Percentiles rank a stretch among this genome's conserved stretches.
phyloP scores from a whole-genome alignment of 2,329 filamentous ascomycete species.

The Colletotrichum limetticola region DNA sequence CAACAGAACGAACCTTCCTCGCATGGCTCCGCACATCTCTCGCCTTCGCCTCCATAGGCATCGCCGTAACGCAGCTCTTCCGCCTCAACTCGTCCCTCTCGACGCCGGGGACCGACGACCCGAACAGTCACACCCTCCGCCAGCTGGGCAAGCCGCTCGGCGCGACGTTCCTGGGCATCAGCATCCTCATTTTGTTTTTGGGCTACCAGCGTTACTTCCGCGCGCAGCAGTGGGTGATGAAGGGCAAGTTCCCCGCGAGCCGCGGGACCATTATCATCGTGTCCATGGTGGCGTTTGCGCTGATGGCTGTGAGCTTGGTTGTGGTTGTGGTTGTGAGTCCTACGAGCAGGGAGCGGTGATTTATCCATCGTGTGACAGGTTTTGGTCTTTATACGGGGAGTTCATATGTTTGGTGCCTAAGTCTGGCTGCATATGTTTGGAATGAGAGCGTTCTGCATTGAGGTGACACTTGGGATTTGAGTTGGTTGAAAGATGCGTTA shows the following conservation, averaged over 20 bases:
- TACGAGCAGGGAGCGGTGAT: constrained; percentile 39
- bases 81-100: constrained; percentile 77
- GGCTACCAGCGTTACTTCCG: constrained; percentile 85
- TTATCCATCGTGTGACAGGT: background rate
- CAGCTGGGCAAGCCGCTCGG: constrained; percentile 79
- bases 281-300: constrained; percentile 69
- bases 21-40: constrained; percentile 87
- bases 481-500: background rate
- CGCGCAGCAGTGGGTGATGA: constrained; percentile 81
- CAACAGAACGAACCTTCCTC: constrained; percentile 81
- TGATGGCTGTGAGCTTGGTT: constrained; percentile 70
- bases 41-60: constrained; percentile 83
- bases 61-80: constrained; percentile 87
- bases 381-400: no score
- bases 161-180: constrained; percentile 79
- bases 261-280: constrained; percentile 80
- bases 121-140: constrained; percentile 59
- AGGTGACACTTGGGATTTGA: background rate
- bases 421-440: no score
- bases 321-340: constrained; percentile 67
- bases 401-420: no score
- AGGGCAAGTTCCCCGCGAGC: constrained; percentile 83
- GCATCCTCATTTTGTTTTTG: constrained; percentile 78
- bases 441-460: background rate
- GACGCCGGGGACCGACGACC: constrained; percentile 40